Evolutionary conservation across 1,284 basidiomycete genomes (phyloP).

Genomic region (Melampsora abietis-canadensis): DNA sequence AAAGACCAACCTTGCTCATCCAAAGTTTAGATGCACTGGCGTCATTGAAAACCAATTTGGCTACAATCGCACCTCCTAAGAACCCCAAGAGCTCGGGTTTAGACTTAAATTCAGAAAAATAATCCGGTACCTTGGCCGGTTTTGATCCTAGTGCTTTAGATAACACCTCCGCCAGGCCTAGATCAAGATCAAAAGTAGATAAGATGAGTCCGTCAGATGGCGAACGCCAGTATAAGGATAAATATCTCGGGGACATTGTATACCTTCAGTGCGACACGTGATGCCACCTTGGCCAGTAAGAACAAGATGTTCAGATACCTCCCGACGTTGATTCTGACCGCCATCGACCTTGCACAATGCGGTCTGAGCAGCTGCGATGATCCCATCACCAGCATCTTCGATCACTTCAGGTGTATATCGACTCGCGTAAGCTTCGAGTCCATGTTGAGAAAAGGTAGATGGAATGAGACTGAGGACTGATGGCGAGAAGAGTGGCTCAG

Average conservation of each 20-base stretch:
- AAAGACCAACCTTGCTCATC: constrained; percentile 31
- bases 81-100: constrained; percentile 28
- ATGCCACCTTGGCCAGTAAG: constrained; percentile 30
- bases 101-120: constrained; percentile 42
- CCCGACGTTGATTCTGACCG: constrained; percentile 22
- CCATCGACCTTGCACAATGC: constrained; percentile 16
- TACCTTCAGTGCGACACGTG: constrained; percentile 40
- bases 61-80: constrained; percentile 36
- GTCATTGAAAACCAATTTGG: constrained; percentile 37
- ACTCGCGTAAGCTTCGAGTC: constrained; percentile 27
- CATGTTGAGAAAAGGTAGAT: constrained; percentile 28
- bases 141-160: constrained; percentile 26
- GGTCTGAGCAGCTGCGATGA: not conserved
- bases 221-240: not conserved
- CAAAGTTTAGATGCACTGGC: constrained; percentile 33
- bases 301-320: constrained; percentile 23
- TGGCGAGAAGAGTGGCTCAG: constrained; percentile 39
- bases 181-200: not conserved
- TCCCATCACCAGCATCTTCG: constrained; percentile 11
- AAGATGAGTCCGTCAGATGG: not conserved
- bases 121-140: constrained; percentile 32
- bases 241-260: not conserved
- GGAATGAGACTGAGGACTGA: constrained; percentile 17
- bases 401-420: constrained; percentile 11
- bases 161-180: constrained; percentile 27